Evolutionary conservation across 2,329 filamentous ascomycete genomes (phyloP), one percentile per base, ranked within the genome.

Genomic region (Fusarium floridanum): DNA sequence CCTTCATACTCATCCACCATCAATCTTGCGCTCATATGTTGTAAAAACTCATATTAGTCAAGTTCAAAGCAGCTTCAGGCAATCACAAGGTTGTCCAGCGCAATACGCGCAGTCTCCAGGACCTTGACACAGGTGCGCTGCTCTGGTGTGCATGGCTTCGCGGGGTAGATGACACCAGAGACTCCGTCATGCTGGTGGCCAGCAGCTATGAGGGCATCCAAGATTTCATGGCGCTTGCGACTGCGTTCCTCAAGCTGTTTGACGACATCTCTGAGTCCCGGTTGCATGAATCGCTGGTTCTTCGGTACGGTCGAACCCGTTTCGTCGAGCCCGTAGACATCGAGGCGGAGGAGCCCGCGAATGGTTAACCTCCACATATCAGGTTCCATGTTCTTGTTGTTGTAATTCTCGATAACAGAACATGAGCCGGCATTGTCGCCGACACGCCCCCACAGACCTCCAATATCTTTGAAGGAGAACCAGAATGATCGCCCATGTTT

Each of bases 51-150:
- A 24, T 27, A n/a, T 57, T 17, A 24, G 32, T 12, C 9, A 7
- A 37, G 5, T 20, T 5, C 50, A n/a, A 20, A 11, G 11, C 24
- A 2, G 29, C 36, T 16, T 56, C 64, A 90, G 20, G 87, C 83
- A 80, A 92, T 91, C 14, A 89, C 83, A 27, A 92, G 80, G 32
- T 84, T 85, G 34, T 90, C 87, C 61, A 91, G 83, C 3, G 89
- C 87, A 53, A 83, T 76, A 68, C 87, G 86, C 6, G 90, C 89
- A 36, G 90, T 85, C 34, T 88, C 85, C 20, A 92, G 84, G 37
- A 91, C 85, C 67, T 82, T 83, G 71, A 87, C 78, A 69, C 89
- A 92, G 27, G 83, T 80, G 16, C 83, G 79, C 29, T 84, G 77
- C 59, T 83, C 80, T 11, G 77, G 80, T 24, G 84, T 70, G 68